phyloP scores from a whole-genome alignment of 371 early-diverging fungal genomes.

The Coemansia sp. region DNA sequence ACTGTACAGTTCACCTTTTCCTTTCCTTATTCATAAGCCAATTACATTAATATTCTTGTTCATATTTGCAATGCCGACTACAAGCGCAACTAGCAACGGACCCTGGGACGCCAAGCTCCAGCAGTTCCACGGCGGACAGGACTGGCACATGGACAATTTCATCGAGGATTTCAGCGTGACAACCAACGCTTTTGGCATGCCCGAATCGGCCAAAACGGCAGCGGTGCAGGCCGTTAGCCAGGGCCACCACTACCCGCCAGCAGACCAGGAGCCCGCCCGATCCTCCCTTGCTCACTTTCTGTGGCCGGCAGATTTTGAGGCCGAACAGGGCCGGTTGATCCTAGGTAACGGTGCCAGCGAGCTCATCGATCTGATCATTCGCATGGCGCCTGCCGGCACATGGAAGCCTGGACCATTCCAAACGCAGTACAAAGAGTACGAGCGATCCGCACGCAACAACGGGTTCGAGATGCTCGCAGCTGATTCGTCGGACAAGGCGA shows the following conservation, averaged over 20 bases:
- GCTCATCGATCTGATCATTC: constrained; percentile 78
- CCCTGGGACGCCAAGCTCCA: constrained; percentile 78
- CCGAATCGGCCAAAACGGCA: constrained; percentile 66
- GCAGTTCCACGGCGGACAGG: constrained; percentile 86
- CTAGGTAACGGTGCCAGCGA: constrained; percentile 87
- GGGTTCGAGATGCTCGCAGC: constrained; percentile 59
- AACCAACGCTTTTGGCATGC: constrained; percentile 81
- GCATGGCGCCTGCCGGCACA: constrained; percentile 62
- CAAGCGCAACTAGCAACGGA: constrained; percentile 16
- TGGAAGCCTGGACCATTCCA: constrained; percentile 78
- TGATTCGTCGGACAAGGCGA: constrained; percentile 55
- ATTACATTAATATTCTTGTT: background rate
- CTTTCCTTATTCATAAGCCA: background rate
- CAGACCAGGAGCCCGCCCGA: constrained; percentile 85
- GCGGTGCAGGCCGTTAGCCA: constrained; percentile 66
- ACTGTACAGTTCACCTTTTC: background rate
- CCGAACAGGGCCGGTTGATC: constrained; percentile 59
- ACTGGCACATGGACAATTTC: constrained; percentile 79
- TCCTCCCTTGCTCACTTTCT: constrained; percentile 74
- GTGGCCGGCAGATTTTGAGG: constrained; percentile 61
- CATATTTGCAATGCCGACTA: constrained; percentile 13
- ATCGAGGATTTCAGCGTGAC: constrained; percentile 86
- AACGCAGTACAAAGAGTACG: constrained; percentile 79
- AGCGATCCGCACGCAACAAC: constrained; percentile 75
- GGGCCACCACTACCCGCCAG: constrained; percentile 83